These are phyloP conservation scores for Dryas alaskensis DNA, from an alignment of 306 rosid species.

Conservation along the genomic window DNA sequence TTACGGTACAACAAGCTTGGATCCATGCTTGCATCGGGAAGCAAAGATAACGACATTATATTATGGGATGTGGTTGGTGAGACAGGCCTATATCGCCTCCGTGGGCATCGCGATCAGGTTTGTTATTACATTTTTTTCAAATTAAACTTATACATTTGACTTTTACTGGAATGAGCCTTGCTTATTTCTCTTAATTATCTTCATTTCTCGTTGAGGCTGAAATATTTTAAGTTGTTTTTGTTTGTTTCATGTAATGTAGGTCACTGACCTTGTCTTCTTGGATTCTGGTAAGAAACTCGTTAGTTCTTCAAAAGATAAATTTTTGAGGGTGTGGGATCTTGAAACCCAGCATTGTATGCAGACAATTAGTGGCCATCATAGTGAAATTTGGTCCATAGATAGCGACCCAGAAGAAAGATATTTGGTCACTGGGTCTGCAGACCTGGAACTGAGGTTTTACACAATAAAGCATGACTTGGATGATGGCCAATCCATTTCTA, in stretches of 20 bases:
- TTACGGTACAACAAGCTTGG: constrained; percentile 70
- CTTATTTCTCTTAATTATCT: background rate
- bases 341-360: constrained; percentile 98
- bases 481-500: constrained; percentile 38
- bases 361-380: constrained; percentile 87
- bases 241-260: constrained; percentile 47
- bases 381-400: constrained; percentile 93
- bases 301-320: constrained; percentile 89
- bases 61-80: constrained; percentile 89
- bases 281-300: constrained; percentile 74
- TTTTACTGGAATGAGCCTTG: background rate
- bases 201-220: background rate
- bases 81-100: constrained; percentile 83
- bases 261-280: constrained; percentile 78
- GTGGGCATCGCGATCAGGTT: constrained; percentile 92
- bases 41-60: constrained; percentile 84
- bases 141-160: background rate
- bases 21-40: constrained; percentile 84
- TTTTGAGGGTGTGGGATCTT: constrained; percentile 95
- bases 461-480: constrained; percentile 47
- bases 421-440: constrained; percentile 88
- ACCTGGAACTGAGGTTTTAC: constrained; percentile 80
- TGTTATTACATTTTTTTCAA: constrained; percentile 1
- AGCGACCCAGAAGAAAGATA: constrained; percentile 68
- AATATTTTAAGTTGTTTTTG: background rate